A percentile compares a stretch with the other conserved stretches of the same genome.
These are phyloP conservation scores for Jatropha curcas DNA, from an alignment of 345 rosid species.

Conservation along the genomic window DNA sequence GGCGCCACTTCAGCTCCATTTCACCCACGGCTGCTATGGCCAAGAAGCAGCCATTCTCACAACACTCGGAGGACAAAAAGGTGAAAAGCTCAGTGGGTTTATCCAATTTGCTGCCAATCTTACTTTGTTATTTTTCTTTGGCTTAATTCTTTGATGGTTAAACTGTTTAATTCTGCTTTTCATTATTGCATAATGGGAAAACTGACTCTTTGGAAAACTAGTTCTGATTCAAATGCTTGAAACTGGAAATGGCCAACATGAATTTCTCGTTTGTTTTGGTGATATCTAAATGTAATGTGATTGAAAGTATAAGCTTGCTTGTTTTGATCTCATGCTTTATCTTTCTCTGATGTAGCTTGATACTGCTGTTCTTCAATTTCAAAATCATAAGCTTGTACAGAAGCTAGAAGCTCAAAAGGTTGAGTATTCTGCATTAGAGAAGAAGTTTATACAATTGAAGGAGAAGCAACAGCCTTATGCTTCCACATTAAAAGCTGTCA, in stretches of 20 bases:
- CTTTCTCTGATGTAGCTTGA: constrained; percentile 53
- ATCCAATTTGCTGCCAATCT: background rate
- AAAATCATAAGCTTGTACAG: constrained; percentile 84
- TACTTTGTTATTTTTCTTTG: background rate
- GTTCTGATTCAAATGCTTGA: too few species aligned
- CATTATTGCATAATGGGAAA: background rate
- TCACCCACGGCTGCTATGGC: constrained; percentile 71
- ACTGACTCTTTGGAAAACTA: background rate
- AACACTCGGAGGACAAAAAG: constrained; percentile 82
- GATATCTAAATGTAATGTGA: background rate
- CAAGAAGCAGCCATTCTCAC: constrained; percentile 65
- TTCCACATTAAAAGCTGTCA: constrained; percentile 58
- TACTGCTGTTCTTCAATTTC: constrained; percentile 75
- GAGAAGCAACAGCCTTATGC: constrained; percentile 59
- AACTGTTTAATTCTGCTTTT: background rate
- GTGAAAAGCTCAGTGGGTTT: constrained; percentile 21
- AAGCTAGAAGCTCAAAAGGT: constrained; percentile 81
- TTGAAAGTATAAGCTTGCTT: background rate
- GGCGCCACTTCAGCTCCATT: constrained; percentile 74
- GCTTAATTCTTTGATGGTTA: background rate
- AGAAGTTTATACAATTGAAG: constrained; percentile 49
- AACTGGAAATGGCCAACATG: background rate
- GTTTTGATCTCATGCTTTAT: constrained; percentile 12
- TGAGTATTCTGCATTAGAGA: constrained; percentile 66
- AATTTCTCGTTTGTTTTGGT: background rate